Conservation (phyloP, 768 basidiomycete genomes). For the Russula olivacea region DNA sequence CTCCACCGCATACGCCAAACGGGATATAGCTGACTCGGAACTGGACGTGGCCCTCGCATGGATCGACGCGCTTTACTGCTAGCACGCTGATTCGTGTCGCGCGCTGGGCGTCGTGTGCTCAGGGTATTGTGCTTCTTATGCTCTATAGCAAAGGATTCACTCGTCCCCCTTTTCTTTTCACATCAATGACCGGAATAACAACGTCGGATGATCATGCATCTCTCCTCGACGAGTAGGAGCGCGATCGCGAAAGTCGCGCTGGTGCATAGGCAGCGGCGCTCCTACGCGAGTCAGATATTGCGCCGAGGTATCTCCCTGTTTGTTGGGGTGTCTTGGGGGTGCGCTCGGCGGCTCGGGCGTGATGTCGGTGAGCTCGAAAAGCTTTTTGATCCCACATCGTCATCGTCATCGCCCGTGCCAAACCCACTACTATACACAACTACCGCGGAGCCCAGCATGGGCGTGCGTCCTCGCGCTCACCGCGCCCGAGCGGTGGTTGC, state of each 20-base stretch:
- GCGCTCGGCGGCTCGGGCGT: slow-evolving; percentile 69
- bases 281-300: slow-evolving; percentile 43
- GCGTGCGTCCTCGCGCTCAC: slow-evolving; percentile 92
- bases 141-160: slow-evolving; percentile 81
- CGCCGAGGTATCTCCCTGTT: slow-evolving; percentile 75
- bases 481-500: slow-evolving; percentile 88
- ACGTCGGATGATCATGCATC: neutral
- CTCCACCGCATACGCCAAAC: slow-evolving; percentile 27
- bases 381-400: neutral
- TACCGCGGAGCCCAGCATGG: slow-evolving; percentile 82
- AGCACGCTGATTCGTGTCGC: slow-evolving; percentile 90
- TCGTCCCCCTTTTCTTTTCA: slow-evolving; percentile 38
- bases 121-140: slow-evolving; percentile 89
- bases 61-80: slow-evolving; percentile 66
- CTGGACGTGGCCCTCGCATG: slow-evolving; percentile 36
- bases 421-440: neutral
- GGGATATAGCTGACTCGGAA: slow-evolving; percentile 1
- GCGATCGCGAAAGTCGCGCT: slow-evolving; percentile 26
- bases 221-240: slow-evolving; percentile 14
- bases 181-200: slow-evolving; percentile 18
- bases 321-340: slow-evolving; percentile 85
- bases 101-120: slow-evolving; percentile 79
- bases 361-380: slow-evolving; percentile 48
- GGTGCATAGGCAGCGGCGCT: slow-evolving; percentile 52
- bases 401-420: too few species aligned